These are phyloP conservation scores for Excoecaria cochinchinensis DNA, from an alignment of 345 rosid species.

Conservation along the genomic window DNA sequence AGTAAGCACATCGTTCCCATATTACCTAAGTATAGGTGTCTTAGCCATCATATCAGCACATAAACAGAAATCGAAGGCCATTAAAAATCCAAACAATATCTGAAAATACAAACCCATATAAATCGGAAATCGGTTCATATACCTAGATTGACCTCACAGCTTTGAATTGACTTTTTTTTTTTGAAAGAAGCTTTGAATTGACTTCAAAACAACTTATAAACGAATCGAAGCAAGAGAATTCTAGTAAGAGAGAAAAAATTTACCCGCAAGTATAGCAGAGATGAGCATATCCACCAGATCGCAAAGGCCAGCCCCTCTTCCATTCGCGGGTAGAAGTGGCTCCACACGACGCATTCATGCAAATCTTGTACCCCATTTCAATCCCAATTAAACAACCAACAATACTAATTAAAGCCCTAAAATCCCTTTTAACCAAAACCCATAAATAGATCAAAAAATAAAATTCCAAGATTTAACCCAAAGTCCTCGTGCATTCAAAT, in stretches of 20 bases:
- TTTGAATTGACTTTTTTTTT: neutral
- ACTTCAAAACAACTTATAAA: neutral
- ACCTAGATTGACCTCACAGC: conserved; percentile 20
- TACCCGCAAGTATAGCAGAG: conserved; percentile 93
- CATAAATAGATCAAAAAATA: neutral
- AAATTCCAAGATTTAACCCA: neutral
- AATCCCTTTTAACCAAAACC: conserved; percentile 7
- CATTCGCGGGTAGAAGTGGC: conserved; percentile 52
- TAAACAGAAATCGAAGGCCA: neutral
- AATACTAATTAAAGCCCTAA: conserved; percentile 8
- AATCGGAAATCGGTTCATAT: conserved; percentile 11
- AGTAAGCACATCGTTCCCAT: neutral
- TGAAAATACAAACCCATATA: neutral
- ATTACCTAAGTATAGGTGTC: conserved; percentile 12
- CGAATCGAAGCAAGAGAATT: neutral
- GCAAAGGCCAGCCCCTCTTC: conserved; percentile 86
- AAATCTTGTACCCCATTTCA: conserved; percentile 61
- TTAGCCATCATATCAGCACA: neutral
- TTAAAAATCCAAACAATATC: conserved; percentile 3
- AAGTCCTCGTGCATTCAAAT: neutral
- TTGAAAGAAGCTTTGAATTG: neutral
- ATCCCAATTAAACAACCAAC: neutral
- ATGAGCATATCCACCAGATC: conserved; percentile 72
- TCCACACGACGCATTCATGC: conserved; percentile 74
- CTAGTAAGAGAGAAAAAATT: conserved; percentile 16